phyloP scores from a whole-genome alignment of 2,329 filamentous ascomycete species.

The Microsporum ferrugineum region DNA sequence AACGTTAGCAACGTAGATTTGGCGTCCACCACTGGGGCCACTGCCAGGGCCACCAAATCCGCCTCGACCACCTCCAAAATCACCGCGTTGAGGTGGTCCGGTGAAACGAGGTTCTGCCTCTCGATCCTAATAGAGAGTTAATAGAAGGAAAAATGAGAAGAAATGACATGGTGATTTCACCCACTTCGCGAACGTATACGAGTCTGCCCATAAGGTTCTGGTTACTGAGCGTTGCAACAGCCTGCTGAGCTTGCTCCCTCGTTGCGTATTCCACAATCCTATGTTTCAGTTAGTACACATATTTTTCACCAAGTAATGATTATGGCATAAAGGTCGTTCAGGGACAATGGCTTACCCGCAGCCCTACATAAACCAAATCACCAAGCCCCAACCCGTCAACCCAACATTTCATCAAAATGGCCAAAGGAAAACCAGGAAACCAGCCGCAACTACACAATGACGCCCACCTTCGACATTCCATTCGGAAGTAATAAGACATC shows the following conservation, averaged over 20 bases:
- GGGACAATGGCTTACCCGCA: slow-evolving; percentile 69
- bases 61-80: slow-evolving; percentile 46
- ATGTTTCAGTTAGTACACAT: background rate
- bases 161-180: slow-evolving; percentile 8
- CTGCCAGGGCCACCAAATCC: slow-evolving; percentile 41
- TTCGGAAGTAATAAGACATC: slow-evolving; percentile 99
- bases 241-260: slow-evolving; percentile 95
- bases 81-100: slow-evolving; percentile 57
- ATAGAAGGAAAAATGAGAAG: slow-evolving; percentile 5
- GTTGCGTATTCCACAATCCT: slow-evolving; percentile 99
- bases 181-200: slow-evolving; percentile 94
- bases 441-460: slow-evolving; percentile 80
- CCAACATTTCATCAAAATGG: slow-evolving; percentile 77
- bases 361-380: slow-evolving; percentile 90
- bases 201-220: slow-evolving; percentile 97
- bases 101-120: slow-evolving; percentile 96
- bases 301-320: slow-evolving; percentile 1
- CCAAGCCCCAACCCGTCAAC: slow-evolving; percentile 97
- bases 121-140: slow-evolving; percentile 57
- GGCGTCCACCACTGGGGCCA: slow-evolving; percentile 56
- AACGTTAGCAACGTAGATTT: slow-evolving; percentile 98
- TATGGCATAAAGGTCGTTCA: background rate
- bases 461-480: slow-evolving; percentile 99
- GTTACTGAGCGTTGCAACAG: slow-evolving; percentile 96
- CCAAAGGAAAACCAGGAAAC: slow-evolving; percentile 53